Percentiles rank a stretch among this genome's conserved stretches.
Conservation (phyloP, 306 rosid genomes). For the Fagus sylvatica region DNA sequence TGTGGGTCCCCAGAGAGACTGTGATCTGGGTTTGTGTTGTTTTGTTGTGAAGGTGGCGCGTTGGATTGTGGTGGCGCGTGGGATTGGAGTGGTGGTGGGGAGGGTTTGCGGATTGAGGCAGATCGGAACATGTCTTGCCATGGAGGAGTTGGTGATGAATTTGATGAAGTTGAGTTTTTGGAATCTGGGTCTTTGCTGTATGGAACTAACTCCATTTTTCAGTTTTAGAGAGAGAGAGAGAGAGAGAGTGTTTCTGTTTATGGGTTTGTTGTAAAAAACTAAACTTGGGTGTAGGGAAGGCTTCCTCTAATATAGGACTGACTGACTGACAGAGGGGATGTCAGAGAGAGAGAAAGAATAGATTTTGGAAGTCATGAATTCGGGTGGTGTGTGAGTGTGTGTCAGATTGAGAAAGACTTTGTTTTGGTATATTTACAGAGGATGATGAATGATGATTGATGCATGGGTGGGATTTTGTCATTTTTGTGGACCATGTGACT, state of each 20-base stretch:
- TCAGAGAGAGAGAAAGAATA: background rate
- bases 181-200: constrained; percentile 60
- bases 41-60: constrained; percentile 1
- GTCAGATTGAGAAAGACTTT: background rate
- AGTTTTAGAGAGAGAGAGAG: too few species aligned
- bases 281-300: background rate
- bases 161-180: constrained; percentile 25
- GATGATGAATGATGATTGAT: background rate
- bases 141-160: constrained; percentile 58
- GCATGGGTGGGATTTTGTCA: background rate
- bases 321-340: background rate
- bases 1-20: constrained; percentile 75
- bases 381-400: too few species aligned
- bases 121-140: constrained; percentile 99
- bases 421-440: background rate
- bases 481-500: too few species aligned
- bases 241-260: background rate
- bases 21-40: constrained; percentile 36
- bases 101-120: constrained; percentile 58
- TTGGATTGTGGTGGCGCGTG: constrained; percentile 9
- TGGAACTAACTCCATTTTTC: constrained; percentile 66
- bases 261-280: background rate
- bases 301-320: background rate
- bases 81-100: constrained; percentile 30
- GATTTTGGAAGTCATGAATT: background rate